phyloP scores from a whole-genome alignment of 441 rosid genomes.

The Capsella rubella region DNA sequence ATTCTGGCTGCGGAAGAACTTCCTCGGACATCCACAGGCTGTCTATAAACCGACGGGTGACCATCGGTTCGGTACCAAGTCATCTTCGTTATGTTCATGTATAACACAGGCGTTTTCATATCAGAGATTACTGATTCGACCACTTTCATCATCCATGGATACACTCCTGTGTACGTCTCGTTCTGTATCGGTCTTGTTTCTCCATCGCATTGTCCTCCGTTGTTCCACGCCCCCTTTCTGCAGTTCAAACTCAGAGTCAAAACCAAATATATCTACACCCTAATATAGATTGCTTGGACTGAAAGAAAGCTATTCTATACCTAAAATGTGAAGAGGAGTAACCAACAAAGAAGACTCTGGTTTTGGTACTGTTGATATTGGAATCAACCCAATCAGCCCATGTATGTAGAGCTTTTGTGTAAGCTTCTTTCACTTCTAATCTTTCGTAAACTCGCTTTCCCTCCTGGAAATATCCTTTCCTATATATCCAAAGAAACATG shows the following conservation, averaged over 20 bases:
- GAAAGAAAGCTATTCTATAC: constrained; percentile 10
- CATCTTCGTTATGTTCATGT: constrained; percentile 67
- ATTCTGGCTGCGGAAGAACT: constrained; percentile 7
- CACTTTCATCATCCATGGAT: constrained; percentile 69
- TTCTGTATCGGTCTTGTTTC: constrained; percentile 50
- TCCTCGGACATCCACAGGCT: constrained; percentile 29
- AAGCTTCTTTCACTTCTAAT: constrained; percentile 57
- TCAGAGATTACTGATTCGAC: constrained; percentile 57
- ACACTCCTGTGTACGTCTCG: constrained; percentile 44
- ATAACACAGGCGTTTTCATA: constrained; percentile 61
- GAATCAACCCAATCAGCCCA: constrained; percentile 66
- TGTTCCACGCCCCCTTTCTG: constrained; percentile 59
- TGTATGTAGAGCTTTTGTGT: constrained; percentile 58
- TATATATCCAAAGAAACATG: constrained; percentile 28
- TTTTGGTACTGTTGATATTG: constrained; percentile 53
- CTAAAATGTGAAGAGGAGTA: constrained; percentile 72
- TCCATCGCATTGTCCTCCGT: constrained; percentile 55
- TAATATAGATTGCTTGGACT: not conserved
- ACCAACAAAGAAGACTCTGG: constrained; percentile 62
- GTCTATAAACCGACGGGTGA: constrained; percentile 55
- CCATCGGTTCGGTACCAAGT: constrained; percentile 63
- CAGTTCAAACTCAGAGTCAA: constrained; percentile 4
- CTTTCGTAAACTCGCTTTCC: constrained; percentile 53
- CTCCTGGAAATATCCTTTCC: constrained; percentile 66
- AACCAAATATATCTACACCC: not conserved